These are phyloP conservation scores for Stentor roeselii DNA, from an alignment of 73 alveolate genomes.

Conservation along the genomic window DNA sequence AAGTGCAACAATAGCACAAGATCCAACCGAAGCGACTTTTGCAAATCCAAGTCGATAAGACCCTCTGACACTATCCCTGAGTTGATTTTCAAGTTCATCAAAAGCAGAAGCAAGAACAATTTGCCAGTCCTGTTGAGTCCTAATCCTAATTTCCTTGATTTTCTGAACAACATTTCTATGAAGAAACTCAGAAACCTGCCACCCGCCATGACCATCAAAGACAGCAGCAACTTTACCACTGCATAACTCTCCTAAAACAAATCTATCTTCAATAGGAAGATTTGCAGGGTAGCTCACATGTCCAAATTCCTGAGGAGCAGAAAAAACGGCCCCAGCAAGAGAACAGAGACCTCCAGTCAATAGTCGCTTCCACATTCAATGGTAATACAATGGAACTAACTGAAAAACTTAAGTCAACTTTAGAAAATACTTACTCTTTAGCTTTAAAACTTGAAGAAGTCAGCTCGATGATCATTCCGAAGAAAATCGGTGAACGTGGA, in stretches of 20 bases:
- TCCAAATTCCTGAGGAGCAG: constrained; percentile 12
- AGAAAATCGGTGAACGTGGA: not conserved
- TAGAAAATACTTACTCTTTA: not conserved
- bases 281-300: constrained; percentile 53
- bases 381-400: not conserved
- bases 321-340: too few relatives aligned
- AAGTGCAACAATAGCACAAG: constrained; percentile 84
- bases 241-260: constrained; percentile 30
- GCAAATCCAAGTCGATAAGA: constrained; percentile 63
- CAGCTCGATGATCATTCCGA: not conserved
- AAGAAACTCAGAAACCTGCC: constrained; percentile 78
- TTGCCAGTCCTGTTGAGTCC: constrained; percentile 46
- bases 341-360: too few relatives aligned
- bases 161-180: constrained; percentile 65
- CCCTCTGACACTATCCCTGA: constrained; percentile 57
- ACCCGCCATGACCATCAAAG: constrained; percentile 95
- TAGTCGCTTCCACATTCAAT: too few relatives aligned
- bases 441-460: not conserved
- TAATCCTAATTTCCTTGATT: constrained; percentile 27
- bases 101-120: constrained; percentile 63
- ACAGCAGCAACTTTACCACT: constrained; percentile 45
- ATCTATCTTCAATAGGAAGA: constrained; percentile 55
- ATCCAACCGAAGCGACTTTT: constrained; percentile 71
- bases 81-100: constrained; percentile 75
- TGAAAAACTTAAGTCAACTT: not conserved